Conservation (phyloP, 2,329 filamentous ascomycete species). For the Colletotrichum cuscutae region DNA sequence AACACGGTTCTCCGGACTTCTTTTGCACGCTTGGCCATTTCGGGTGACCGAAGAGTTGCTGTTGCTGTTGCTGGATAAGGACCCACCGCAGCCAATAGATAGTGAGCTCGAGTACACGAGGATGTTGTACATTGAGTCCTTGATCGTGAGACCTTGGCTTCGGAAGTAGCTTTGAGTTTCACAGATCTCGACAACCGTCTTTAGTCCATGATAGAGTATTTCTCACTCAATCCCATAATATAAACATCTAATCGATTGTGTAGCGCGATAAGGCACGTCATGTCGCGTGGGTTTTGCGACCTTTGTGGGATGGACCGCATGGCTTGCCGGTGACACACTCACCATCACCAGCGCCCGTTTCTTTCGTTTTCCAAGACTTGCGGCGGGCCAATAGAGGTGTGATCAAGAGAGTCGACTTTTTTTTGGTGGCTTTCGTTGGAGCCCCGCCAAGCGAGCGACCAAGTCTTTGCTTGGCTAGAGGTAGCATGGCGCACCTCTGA, state of each 20-base stretch:
- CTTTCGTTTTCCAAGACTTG: not conserved
- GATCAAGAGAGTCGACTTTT: not conserved
- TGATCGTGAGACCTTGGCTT: not conserved
- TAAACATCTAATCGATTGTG: not conserved
- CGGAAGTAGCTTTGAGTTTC: not conserved
- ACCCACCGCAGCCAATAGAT: not conserved
- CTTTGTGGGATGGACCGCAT: not conserved
- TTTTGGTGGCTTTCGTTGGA: not conserved
- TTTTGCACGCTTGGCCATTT: not conserved
- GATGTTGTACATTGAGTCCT: not conserved
- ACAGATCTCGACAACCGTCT: not conserved
- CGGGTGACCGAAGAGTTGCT: not conserved
- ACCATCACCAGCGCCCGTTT: constrained; percentile 7
- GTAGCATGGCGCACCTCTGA: not conserved
- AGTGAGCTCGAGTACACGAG: constrained; percentile 4
- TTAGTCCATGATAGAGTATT: not conserved
- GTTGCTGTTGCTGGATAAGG: not conserved
- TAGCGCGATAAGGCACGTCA: not conserved
- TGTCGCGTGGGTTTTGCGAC: not conserved
- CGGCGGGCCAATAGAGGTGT: constrained; percentile 1
- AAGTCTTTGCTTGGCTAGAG: constrained; percentile 3
- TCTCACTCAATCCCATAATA: not conserved
- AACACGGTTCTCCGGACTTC: not conserved
- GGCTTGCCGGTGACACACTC: constrained; percentile 9
- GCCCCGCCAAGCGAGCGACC: not conserved